Evolutionary conservation across 2,329 filamentous ascomycete species (phyloP).

Genomic region (Diaporthe sp.): DNA sequence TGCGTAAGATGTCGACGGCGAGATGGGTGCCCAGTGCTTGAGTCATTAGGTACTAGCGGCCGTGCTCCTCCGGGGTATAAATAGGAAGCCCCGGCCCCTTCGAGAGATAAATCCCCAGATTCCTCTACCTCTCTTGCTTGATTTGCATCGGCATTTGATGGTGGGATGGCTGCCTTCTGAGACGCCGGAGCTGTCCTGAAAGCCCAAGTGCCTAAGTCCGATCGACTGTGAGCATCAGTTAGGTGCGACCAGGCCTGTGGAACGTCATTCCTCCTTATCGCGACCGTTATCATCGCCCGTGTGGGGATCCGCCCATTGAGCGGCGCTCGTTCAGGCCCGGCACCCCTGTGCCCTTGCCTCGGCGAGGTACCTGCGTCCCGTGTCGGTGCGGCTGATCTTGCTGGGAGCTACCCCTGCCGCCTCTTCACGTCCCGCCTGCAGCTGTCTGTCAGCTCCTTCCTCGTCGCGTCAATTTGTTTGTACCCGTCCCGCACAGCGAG

Average conservation of each 20-base stretch:
- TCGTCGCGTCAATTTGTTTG: constrained; percentile 30
- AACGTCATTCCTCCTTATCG: constrained; percentile 29
- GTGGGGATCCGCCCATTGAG: constrained; percentile 4
- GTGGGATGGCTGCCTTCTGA: constrained; percentile 41
- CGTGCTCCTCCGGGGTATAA: constrained; percentile 50
- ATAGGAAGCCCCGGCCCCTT: constrained; percentile 48
- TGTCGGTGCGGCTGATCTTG: constrained; percentile 4
- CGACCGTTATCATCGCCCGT: not conserved
- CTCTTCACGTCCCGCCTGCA: constrained; percentile 21
- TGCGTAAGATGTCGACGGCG: not conserved
- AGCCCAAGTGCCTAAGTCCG: constrained; percentile 41
- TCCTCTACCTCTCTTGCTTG: constrained; percentile 40
- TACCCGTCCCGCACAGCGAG: constrained; percentile 30
- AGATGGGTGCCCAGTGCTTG: constrained; percentile 29
- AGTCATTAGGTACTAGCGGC: constrained; percentile 38
- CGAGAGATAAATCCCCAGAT: constrained; percentile 23
- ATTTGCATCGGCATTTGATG: constrained; percentile 35
- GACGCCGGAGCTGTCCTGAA: constrained; percentile 41
- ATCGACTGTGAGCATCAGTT: not conserved
- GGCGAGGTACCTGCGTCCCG: constrained; percentile 24
- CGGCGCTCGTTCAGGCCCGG: not conserved
- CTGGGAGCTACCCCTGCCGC: constrained; percentile 36
- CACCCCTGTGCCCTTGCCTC: not conserved
- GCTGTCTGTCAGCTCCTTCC: constrained; percentile 15
- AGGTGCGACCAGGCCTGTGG: not conserved